These are phyloP conservation scores for Calonectria honghensis DNA, from an alignment of 2,329 filamentous ascomycete genomes.

Conservation along the genomic window DNA sequence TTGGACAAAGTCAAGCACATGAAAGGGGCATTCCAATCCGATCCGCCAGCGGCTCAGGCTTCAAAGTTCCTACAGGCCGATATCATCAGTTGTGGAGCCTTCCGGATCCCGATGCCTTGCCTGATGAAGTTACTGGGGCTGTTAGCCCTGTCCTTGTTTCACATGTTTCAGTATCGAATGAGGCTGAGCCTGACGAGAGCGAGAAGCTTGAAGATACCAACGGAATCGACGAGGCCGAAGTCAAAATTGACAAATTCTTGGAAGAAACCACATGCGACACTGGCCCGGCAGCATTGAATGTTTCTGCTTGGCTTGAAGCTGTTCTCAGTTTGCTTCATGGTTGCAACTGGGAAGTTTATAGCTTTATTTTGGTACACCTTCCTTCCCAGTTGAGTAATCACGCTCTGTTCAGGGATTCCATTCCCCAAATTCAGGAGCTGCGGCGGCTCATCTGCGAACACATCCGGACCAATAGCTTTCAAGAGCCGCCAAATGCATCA, in stretches of 20 bases:
- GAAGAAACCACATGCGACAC: conserved; percentile 48
- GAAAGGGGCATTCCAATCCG: conserved; percentile 66
- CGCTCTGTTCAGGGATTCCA: conserved; percentile 84
- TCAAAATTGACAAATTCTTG: conserved; percentile 41
- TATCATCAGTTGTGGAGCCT: conserved; percentile 76
- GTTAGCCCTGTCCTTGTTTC: conserved; percentile 73
- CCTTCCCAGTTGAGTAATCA: conserved; percentile 94
- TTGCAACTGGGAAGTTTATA: conserved; percentile 93
- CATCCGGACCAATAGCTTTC: conserved; percentile 84
- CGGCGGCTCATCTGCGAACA: conserved; percentile 88
- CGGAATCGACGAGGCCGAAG: conserved; percentile 31
- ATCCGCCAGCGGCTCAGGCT: conserved; percentile 64
- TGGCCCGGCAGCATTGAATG: conserved; percentile 71
- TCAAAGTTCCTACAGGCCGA: conserved; percentile 56
- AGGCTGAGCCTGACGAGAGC: conserved; percentile 32
- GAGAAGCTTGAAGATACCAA: conserved; percentile 42
- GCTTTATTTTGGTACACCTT: conserved; percentile 89
- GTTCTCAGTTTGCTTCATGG: conserved; percentile 84
- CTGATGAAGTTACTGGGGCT: conserved; percentile 65
- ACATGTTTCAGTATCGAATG: conserved; percentile 51
- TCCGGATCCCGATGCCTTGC: conserved; percentile 74
- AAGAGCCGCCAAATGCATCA: conserved; percentile 86
- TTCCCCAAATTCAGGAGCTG: conserved; percentile 84
- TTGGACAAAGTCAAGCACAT: conserved; percentile 67
- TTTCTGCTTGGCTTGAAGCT: conserved; percentile 84